A percentile compares a stretch with the other conserved stretches of the same genome.
Evolutionary conservation across 2,329 filamentous ascomycete species (phyloP).

Genomic region (Gaeumannomyces tritici): DNA sequence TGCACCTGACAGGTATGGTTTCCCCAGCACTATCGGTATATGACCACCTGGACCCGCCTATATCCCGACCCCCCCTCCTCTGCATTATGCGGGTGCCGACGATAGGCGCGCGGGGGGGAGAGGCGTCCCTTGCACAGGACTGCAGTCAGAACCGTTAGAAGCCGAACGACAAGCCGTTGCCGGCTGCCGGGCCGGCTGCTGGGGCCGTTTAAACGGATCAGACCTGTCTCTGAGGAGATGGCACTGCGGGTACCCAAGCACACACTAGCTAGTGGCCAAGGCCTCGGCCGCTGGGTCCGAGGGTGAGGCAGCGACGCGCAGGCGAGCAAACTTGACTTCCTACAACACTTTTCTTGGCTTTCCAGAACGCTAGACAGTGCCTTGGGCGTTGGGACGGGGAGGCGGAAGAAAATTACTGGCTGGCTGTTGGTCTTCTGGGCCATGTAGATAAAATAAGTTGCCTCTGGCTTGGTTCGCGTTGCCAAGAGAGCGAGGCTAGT

Average conservation of each 20-base stretch:
- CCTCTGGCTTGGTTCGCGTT: background rate
- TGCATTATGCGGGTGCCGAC: background rate
- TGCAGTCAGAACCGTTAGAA: background rate
- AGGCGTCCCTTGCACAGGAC: background rate
- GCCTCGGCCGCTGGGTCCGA: too few species aligned
- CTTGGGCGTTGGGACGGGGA: background rate
- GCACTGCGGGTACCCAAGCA: too few species aligned
- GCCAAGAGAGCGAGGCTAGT: background rate
- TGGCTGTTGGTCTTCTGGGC: background rate
- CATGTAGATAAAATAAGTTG: background rate
- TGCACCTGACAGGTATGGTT: background rate
- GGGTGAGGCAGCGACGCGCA: background rate
- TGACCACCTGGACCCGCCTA: background rate
- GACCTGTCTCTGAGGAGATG: too few species aligned
- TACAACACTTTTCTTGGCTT: background rate
- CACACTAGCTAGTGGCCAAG: background rate
- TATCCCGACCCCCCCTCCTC: too few species aligned
- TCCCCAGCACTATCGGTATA: background rate
- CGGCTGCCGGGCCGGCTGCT: too few species aligned
- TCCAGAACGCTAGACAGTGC: rapidly evolving
- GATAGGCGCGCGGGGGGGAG: background rate
- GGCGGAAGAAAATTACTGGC: background rate
- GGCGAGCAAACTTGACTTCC: background rate
- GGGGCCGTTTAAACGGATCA: too few species aligned
- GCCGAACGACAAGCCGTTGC: background rate